Percentiles rank a stretch among this genome's conserved stretches.
phyloP scores from a whole-genome alignment of 2,329 filamentous ascomycete genomes.

The Trichoderma guizhouense region DNA sequence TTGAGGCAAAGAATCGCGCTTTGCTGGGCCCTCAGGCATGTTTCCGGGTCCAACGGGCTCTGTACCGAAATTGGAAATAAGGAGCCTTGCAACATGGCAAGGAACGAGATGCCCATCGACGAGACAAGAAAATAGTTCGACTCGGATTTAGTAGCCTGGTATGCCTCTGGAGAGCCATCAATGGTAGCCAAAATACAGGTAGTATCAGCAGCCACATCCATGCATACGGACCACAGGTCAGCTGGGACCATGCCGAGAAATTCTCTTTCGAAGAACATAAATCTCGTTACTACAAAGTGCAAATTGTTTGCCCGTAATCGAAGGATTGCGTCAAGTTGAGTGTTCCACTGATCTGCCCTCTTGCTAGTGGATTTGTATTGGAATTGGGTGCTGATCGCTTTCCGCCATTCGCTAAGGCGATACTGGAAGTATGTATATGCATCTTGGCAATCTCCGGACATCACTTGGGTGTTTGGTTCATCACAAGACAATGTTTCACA shows the following conservation, averaged over 20 bases:
- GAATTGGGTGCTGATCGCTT: not conserved
- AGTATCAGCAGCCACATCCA: not conserved
- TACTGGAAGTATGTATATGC: not conserved
- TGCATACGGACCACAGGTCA: not conserved
- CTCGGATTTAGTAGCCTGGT: not conserved
- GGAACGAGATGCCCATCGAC: not conserved
- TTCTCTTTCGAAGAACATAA: not conserved
- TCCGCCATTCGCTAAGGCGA: not conserved
- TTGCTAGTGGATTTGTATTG: not conserved
- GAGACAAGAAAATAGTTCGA: not conserved
- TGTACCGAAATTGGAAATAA: not conserved
- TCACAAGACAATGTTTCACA: not conserved
- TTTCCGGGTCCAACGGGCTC: not conserved
- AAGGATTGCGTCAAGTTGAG: not conserved
- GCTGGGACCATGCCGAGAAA: not conserved
- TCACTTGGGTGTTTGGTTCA: not conserved
- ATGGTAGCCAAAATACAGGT: not conserved
- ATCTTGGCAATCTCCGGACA: not conserved
- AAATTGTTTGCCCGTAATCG: not conserved
- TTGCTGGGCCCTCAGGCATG: not conserved
- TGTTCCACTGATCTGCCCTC: not conserved
- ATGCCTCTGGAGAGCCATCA: not conserved
- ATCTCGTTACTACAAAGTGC: not conserved
- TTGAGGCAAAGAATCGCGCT: not conserved
- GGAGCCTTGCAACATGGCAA: not conserved